Evolutionary conservation across 2,329 filamentous ascomycete species (phyloP).

Genomic region (Monilinia laxa): DNA sequence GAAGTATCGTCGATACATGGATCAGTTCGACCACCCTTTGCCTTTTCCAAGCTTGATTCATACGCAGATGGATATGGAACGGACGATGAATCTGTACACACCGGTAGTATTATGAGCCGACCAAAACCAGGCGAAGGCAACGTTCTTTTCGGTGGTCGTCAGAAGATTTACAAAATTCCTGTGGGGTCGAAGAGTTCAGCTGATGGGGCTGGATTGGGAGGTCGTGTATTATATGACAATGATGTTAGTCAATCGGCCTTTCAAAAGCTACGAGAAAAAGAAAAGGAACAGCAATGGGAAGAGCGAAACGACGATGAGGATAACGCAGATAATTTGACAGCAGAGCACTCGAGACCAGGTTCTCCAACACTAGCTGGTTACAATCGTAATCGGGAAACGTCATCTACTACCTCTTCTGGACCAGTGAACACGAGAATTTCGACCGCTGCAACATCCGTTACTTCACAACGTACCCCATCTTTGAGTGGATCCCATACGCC

Average conservation of each 20-base stretch:
- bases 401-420: slow-evolving; percentile 69
- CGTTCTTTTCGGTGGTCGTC: slow-evolving; percentile 87
- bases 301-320: slow-evolving; percentile 39
- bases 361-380: slow-evolving; percentile 62
- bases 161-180: slow-evolving; percentile 90
- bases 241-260: slow-evolving; percentile 83
- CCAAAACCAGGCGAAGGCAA: slow-evolving; percentile 85
- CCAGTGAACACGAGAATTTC: slow-evolving; percentile 71
- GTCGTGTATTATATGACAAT: slow-evolving; percentile 76
- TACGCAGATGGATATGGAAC: slow-evolving; percentile 61
- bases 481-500: slow-evolving; percentile 51
- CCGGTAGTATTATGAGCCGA: slow-evolving; percentile 77
- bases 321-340: slow-evolving; percentile 25
- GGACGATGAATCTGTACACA: slow-evolving; percentile 62
- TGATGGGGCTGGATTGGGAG: slow-evolving; percentile 54
- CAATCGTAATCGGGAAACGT: slow-evolving; percentile 78
- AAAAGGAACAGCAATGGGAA: slow-evolving; percentile 43
- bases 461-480: slow-evolving; percentile 64
- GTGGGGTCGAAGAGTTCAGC: slow-evolving; percentile 46
- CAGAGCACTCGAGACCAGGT: slow-evolving; percentile 48
- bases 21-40: slow-evolving; percentile 57
- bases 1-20: slow-evolving; percentile 81
- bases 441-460: slow-evolving; percentile 83
- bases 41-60: slow-evolving; percentile 62
- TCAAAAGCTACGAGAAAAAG: slow-evolving; percentile 64